These are phyloP conservation scores for Pelargonium fulgidum DNA, from an alignment of 441 rosid genomes.

Conservation along the genomic window DNA sequence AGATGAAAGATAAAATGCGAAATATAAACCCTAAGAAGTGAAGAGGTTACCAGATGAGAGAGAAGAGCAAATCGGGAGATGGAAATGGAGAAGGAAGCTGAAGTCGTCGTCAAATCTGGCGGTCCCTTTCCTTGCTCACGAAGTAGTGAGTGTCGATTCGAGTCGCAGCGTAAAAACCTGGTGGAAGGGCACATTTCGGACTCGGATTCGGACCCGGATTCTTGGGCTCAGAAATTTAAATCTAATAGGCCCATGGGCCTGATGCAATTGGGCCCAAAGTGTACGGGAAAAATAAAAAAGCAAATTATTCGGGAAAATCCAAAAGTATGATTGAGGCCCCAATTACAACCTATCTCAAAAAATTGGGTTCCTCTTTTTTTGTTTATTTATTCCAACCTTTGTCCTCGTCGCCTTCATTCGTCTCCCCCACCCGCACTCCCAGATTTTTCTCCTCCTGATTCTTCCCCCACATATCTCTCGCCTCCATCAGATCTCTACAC, in stretches of 20 bases:
- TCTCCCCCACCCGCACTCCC: background rate
- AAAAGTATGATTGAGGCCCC: background rate
- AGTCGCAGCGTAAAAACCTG: background rate
- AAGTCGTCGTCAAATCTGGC: background rate
- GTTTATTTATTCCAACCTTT: conserved; percentile 22
- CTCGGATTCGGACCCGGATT: no score
- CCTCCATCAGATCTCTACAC: conserved; percentile 35
- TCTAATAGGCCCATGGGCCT: no score
- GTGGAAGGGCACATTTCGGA: no score
- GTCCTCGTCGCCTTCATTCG: conserved; percentile 19
- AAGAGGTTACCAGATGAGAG: background rate
- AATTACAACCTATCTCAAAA: no score
- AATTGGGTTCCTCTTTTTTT: background rate
- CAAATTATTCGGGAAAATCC: no score
- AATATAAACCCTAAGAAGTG: background rate
- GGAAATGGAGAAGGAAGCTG: background rate
- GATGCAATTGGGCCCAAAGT: no score
- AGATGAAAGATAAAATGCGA: background rate
- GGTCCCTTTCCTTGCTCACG: background rate
- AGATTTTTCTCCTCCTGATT: conserved; percentile 11
- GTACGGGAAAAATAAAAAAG: no score
- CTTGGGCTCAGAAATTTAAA: no score
- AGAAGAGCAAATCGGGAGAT: background rate
- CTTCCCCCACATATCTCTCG: conserved; percentile 10
- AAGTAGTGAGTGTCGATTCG: background rate